Conservation (phyloP, 176 grass and related monocot species). For the Typha latifolia region DNA sequence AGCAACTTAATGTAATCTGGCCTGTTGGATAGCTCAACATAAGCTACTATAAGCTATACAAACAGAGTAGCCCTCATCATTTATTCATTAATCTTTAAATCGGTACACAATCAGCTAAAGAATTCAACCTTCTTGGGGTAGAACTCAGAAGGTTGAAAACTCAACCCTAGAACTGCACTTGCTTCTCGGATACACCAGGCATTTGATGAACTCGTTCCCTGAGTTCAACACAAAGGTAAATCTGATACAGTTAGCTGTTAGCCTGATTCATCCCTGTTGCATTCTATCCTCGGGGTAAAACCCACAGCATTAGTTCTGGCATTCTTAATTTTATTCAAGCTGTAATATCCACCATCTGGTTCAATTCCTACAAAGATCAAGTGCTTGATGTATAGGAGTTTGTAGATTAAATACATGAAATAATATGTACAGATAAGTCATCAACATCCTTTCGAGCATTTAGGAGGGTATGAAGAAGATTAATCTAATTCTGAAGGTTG, state of each 20-base stretch:
- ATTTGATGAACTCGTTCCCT: conserved; percentile 41
- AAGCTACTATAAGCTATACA: too few species aligned
- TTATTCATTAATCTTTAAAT: neutral
- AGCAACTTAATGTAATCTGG: too few species aligned
- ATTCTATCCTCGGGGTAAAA: conserved; percentile 38
- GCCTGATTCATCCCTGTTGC: conserved; percentile 35
- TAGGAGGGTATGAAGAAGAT: conserved; percentile 35
- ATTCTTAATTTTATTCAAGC: conserved; percentile 20
- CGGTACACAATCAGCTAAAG: neutral
- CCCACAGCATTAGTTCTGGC: conserved; percentile 38
- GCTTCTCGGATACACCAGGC: conserved; percentile 32
- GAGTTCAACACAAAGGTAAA: conserved; percentile 63
- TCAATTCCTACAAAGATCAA: conserved; percentile 16
- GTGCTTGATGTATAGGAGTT: neutral
- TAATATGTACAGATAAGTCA: neutral
- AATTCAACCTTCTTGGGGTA: neutral
- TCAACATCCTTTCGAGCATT: conserved; percentile 19
- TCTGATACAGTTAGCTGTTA: conserved; percentile 59
- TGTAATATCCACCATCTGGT: conserved; percentile 30
- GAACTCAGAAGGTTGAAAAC: conserved; percentile 46
- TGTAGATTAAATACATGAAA: neutral
- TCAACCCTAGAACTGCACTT: conserved; percentile 35
- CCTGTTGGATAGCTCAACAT: too few species aligned
- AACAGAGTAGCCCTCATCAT: neutral
- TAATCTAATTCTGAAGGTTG: conserved; percentile 29